These are phyloP conservation scores for Cucurbitaria berberidis DNA, from an alignment of 2,329 filamentous ascomycete genomes.

Conservation along the genomic window DNA sequence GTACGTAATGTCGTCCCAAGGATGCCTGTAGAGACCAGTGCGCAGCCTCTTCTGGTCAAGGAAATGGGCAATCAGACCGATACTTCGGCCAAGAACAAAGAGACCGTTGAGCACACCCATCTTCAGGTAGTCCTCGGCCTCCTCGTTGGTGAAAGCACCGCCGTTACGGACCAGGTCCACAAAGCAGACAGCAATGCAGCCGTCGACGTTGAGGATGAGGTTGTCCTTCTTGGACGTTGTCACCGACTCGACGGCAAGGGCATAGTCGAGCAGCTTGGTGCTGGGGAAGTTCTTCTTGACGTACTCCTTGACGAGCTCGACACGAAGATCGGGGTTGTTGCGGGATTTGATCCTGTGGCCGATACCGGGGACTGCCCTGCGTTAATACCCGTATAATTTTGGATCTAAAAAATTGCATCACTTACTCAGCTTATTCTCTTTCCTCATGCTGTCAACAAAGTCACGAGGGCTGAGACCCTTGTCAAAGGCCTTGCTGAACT, in stretches of 20 bases:
- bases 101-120: conserved; percentile 99
- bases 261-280: conserved; percentile 98
- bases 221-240: conserved; percentile 99
- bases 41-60: conserved; percentile 99
- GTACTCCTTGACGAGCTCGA: conserved; percentile 99
- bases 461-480: conserved; percentile 98
- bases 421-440: conserved; percentile 97
- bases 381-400: conserved; percentile 22
- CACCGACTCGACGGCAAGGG: conserved; percentile 94
- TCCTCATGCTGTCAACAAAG: conserved; percentile 98
- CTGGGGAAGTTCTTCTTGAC: conserved; percentile 96
- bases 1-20: conserved; percentile 70
- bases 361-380: conserved; percentile 79
- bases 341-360: conserved; percentile 99
- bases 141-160: conserved; percentile 92
- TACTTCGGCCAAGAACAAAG: conserved; percentile 95
- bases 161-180: conserved; percentile 97
- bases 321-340: conserved; percentile 99
- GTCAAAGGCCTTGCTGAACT: conserved; percentile 98
- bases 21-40: conserved; percentile 96
- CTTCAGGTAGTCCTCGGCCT: conserved; percentile 97
- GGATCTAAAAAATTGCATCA: conserved; percentile 20
- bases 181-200: conserved; percentile 98
- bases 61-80: conserved; percentile 99
- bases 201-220: conserved; percentile 98